Evolutionary conservation across 176 grass and related monocot species (phyloP).

Genomic region (Metroxylon sagu): DNA sequence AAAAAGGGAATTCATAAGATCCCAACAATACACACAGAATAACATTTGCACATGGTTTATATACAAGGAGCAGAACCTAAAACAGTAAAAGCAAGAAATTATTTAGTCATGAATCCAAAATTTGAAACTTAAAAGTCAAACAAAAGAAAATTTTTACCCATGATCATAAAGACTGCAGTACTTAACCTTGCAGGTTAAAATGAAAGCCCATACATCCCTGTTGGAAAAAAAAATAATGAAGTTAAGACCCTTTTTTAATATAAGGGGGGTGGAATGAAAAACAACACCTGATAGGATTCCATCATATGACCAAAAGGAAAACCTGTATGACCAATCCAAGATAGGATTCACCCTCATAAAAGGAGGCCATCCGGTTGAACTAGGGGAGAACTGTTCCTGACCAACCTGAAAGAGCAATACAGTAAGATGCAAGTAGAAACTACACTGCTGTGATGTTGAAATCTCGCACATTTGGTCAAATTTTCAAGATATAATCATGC

Average conservation of each 20-base stretch:
- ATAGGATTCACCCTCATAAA: conserved; percentile 99
- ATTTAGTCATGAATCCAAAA: neutral
- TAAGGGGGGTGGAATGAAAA: no score
- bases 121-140: conserved; percentile 13
- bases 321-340: conserved; percentile 99
- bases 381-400: conserved; percentile 98
- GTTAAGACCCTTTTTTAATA: no score
- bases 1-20: no score
- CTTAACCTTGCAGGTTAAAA: conserved; percentile 86
- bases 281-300: neutral
- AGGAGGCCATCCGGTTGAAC: conserved; percentile 97
- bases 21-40: no score
- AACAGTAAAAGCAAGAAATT: no score
- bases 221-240: conserved; percentile 23
- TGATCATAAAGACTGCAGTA: conserved; percentile 97
- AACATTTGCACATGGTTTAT: no score
- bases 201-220: conserved; percentile 99
- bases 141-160: conserved; percentile 50
- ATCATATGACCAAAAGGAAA: conserved; percentile 1
- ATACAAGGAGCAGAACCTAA: no score
- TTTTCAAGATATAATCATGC: no score
- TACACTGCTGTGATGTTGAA: no score
- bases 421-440: neutral
- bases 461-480: no score
- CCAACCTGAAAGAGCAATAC: conserved; percentile 63